Evolutionary conservation across 2,329 filamentous ascomycete species (phyloP), one percentile per base, ranked within the genome.

Genomic region (Ophiostoma perfectum): DNA sequence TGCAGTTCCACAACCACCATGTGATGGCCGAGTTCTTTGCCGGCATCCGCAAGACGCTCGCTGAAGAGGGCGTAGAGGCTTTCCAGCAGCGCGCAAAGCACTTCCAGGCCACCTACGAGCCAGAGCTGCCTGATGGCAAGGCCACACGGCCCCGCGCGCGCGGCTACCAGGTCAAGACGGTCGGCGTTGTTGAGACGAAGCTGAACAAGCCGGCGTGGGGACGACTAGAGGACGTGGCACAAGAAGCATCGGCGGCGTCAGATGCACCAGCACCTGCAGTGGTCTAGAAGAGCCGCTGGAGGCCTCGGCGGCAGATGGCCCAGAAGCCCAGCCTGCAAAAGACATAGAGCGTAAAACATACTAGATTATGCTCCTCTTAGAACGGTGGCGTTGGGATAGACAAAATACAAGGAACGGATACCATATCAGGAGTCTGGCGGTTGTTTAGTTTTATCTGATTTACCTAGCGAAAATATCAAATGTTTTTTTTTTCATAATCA

Each of bases 1-100:
- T 99, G 7, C 94, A 98, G 77, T 84, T 97, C 3, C 95, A 99
- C 79, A 99, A 99, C 76, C 88, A 96, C 76, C 83, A 88, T 70
- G 79, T 90, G 7, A 78, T 96, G 67, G 83, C 86, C 63, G 74
- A 79, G 0, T 97, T 98, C 80, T 97, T 98, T 77, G 77, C 80
- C 0, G 84, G 82, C 0, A 81, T 97, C 6, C 87, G 94, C 27
- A 75, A 78, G 1, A 87, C 87, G 68, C 88, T 98, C 16, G 76
- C 77, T 0, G n/a, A 66, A 3, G 73, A 80, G 2, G 84, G 89
- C 36, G 74, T 79, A 0, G 78, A 80, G 1, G 80, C 77, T 0
- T 97, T 97, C 74, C 84, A 86, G 67, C 80, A 80, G 4, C 78
- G 77, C 41, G 77, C 75, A 42, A 73, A 75, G 5, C 73, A 70